Evolutionary conservation across 805 yeast genomes (phyloP).

Genomic region (Teunomyces lycoperdinae): DNA sequence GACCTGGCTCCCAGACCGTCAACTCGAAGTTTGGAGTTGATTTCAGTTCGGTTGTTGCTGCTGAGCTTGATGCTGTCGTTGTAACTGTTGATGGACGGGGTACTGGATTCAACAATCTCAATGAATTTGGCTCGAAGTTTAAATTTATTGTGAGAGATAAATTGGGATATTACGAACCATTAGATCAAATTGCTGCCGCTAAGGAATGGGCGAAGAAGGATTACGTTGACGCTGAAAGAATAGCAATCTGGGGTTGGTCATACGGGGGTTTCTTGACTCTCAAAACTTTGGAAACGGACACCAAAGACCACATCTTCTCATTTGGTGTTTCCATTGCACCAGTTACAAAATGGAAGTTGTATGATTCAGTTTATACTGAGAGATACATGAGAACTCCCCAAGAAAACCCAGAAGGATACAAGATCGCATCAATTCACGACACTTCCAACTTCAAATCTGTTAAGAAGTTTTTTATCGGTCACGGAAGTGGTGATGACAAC

Average conservation of each 20-base stretch:
- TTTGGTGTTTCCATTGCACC: conserved; percentile 86
- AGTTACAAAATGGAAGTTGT: conserved; percentile 73
- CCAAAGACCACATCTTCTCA: conserved; percentile 54
- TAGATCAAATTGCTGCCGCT: conserved; percentile 87
- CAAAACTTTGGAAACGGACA: conserved; percentile 69
- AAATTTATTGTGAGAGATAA: conserved; percentile 78
- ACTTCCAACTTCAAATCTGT: conserved; percentile 46
- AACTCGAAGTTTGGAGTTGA: conserved; percentile 54
- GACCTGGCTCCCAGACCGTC: conserved; percentile 91
- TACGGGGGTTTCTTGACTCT: conserved; percentile 79
- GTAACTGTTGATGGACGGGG: conserved; percentile 98
- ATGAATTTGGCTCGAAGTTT: conserved; percentile 45
- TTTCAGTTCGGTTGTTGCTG: conserved; percentile 74
- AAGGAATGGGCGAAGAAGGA: conserved; percentile 57
- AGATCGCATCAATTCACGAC: conserved; percentile 41
- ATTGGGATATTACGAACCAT: conserved; percentile 78
- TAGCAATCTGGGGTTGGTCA: conserved; percentile 87
- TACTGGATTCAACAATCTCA: conserved; percentile 79
- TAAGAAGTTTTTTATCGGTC: conserved; percentile 63
- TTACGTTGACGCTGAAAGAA: conserved; percentile 58
- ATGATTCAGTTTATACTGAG: conserved; percentile 79
- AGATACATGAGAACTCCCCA: conserved; percentile 63
- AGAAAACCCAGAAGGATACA: conserved; percentile 49
- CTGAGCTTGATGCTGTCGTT: conserved; percentile 77
- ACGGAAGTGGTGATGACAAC: conserved; percentile 83